Evolutionary conservation across 805 yeast species (phyloP).

Genomic region (Kluyveromyces lactis): DNA sequence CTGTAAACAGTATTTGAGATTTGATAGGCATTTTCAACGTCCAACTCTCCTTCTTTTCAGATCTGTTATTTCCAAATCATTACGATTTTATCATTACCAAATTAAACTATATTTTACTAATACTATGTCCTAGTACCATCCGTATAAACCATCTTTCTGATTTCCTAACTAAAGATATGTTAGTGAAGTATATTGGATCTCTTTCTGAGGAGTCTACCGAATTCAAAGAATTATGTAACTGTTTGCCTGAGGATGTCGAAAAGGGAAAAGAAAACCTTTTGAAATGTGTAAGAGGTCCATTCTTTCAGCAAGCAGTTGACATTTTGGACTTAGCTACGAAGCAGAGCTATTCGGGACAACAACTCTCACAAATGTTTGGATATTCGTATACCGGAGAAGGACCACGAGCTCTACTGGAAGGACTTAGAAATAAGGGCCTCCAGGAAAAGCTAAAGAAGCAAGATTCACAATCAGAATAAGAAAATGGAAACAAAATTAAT

Average conservation of each 20-base stretch:
- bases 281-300: slow-evolving; percentile 9
- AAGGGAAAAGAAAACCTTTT: slow-evolving; percentile 6
- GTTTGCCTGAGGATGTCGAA: slow-evolving; percentile 5
- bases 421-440: slow-evolving; percentile 7
- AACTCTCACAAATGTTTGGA: slow-evolving; percentile 7
- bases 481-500: too few species aligned
- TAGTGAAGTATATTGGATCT: slow-evolving; percentile 6
- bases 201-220: slow-evolving; percentile 5
- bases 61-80: too few species aligned
- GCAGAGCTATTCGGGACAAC: slow-evolving; percentile 7
- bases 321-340: slow-evolving; percentile 5
- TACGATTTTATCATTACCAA: too few species aligned
- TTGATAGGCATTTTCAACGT: background rate
- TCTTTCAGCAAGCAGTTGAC: slow-evolving; percentile 7
- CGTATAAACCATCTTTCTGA: slow-evolving; percentile 6
- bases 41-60: too few species aligned
- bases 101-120: background rate
- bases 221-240: slow-evolving; percentile 4
- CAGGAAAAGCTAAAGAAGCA: slow-evolving; percentile 2
- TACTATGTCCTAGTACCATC: background rate
- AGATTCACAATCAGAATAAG: background rate
- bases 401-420: slow-evolving; percentile 6
- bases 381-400: slow-evolving; percentile 8
- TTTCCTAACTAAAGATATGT: slow-evolving; percentile 7
- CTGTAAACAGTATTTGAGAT: background rate